Conservation (phyloP, 768 basidiomycete genomes). For the Chlorophyllum brunneum region DNA sequence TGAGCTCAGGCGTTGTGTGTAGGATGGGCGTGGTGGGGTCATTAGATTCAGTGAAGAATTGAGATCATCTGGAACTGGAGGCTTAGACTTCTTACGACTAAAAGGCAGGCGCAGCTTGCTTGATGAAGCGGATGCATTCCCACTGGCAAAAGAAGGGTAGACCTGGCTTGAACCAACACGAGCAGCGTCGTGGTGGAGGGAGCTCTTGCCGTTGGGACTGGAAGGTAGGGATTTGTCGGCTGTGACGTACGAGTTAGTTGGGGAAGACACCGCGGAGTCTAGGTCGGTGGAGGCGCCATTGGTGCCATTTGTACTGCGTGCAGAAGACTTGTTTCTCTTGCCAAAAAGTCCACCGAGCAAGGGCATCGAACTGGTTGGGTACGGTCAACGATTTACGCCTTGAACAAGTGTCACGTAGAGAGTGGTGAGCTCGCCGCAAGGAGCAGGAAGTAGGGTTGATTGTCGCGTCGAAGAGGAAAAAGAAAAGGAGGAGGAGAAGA, state of each 20-base stretch:
- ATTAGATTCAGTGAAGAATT: neutral
- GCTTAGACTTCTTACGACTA: conserved; percentile 30
- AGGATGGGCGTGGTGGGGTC: conserved; percentile 29
- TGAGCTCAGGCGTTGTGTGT: conserved; percentile 29
- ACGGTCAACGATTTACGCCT: neutral
- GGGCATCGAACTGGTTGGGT: conserved; percentile 25
- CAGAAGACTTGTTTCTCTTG: conserved; percentile 30
- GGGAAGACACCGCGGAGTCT: conserved; percentile 27
- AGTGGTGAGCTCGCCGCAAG: neutral
- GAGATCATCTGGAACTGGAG: conserved; percentile 16
- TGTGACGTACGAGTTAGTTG: conserved; percentile 29
- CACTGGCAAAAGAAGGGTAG: conserved; percentile 20
- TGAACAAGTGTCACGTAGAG: neutral
- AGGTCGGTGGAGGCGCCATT: conserved; percentile 18
- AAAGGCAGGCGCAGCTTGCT: conserved; percentile 37
- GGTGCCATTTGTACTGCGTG: conserved; percentile 18
- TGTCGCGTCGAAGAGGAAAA: neutral
- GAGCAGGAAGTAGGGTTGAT: neutral
- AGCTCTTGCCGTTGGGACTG: conserved; percentile 27
- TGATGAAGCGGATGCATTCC: conserved; percentile 20
- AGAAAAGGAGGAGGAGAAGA: neutral
- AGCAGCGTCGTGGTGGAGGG: conserved; percentile 21
- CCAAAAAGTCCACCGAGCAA: conserved; percentile 35
- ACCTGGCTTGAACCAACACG: conserved; percentile 17
- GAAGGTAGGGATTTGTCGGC: conserved; percentile 30